A percentile compares a stretch with the other conserved stretches of the same genome.
Evolutionary conservation across 2,329 filamentous ascomycete species (phyloP).

Genomic region (Trichoderma sp.): DNA sequence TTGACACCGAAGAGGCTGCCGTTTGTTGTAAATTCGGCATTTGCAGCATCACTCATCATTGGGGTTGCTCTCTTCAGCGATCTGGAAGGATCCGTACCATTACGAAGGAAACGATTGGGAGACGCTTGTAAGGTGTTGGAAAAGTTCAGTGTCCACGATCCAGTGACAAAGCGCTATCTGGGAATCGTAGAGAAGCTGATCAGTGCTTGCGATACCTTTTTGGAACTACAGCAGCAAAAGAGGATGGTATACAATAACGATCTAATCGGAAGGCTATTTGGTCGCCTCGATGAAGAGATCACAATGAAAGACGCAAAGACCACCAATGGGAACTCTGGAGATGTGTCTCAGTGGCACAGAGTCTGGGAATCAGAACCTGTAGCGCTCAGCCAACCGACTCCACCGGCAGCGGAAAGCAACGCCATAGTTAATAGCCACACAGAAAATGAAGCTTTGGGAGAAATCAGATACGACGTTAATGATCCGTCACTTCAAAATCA

Average conservation of each 20-base stretch:
- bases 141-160: neutral
- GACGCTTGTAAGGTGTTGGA: neutral
- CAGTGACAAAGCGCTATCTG: neutral
- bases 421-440: neutral
- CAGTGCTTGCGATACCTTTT: neutral
- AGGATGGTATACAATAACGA: neutral
- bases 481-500: neutral
- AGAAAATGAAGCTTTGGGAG: neutral
- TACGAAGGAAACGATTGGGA: neutral
- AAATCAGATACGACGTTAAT: neutral
- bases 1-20: neutral
- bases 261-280: neutral
- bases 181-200: neutral
- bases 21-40: neutral
- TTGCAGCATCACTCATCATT: neutral
- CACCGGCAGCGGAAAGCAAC: neutral
- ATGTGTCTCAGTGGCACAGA: neutral
- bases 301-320: neutral
- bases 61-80: neutral
- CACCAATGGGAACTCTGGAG: neutral
- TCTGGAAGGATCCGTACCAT: neutral
- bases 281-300: neutral
- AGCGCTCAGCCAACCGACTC: neutral
- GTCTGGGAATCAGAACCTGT: neutral
- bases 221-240: neutral